Conservation (phyloP, 768 basidiomycete genomes). For the Xerocomus brunneocitrinus region DNA sequence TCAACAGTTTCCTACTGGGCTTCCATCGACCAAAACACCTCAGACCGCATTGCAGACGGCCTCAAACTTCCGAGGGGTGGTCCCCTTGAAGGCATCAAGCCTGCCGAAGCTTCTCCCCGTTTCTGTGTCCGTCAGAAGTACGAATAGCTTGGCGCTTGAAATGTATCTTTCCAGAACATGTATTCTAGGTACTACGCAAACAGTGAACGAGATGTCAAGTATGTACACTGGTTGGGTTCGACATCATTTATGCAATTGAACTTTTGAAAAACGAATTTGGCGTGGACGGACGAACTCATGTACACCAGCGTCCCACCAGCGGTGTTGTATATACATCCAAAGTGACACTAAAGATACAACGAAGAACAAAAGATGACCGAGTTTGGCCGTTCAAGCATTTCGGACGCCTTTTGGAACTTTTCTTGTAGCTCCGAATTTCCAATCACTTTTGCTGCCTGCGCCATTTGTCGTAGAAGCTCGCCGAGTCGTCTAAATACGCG, state of each 20-base stretch:
- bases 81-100: conserved; percentile 53
- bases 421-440: conserved; percentile 91
- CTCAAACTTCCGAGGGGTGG: conserved; percentile 54
- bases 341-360: conserved; percentile 57
- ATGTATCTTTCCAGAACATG: conserved; percentile 1
- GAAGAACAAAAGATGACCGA: conserved; percentile 92
- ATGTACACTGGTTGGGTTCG: neutral
- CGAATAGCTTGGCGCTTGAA: neutral
- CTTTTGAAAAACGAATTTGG: too few relatives aligned
- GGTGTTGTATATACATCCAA: neutral
- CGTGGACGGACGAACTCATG: too few relatives aligned
- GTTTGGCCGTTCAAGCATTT: conserved; percentile 91
- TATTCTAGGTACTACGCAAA: neutral
- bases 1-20: conserved; percentile 70
- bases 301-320: too few relatives aligned
- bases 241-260: neutral
- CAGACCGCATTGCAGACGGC: conserved; percentile 73
- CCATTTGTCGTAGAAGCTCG: conserved; percentile 95
- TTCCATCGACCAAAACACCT: conserved; percentile 68
- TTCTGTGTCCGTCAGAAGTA: conserved; percentile 35
- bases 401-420: conserved; percentile 87
- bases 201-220: neutral
- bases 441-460: conserved; percentile 91
- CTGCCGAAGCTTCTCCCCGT: conserved; percentile 52
- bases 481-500: conserved; percentile 93